Conservation (phyloP, 2,329 filamentous ascomycete genomes). For the Blumeriella jaapii region DNA sequence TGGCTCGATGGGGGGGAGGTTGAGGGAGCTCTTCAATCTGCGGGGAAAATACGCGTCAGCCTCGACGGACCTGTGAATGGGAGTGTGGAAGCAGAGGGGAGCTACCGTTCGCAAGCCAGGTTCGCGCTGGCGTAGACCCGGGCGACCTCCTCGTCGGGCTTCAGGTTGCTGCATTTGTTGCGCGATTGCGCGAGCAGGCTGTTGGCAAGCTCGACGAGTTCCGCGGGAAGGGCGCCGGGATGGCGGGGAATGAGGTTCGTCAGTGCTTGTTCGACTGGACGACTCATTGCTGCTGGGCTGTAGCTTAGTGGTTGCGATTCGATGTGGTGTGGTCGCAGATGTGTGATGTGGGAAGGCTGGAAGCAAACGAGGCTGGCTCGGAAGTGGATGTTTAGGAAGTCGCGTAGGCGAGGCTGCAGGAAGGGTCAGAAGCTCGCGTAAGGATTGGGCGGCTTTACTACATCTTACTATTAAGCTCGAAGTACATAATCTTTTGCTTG, state of each 20-base stretch:
- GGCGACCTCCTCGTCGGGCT: constrained; percentile 79
- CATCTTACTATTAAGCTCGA: no score
- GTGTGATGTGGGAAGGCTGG: no score
- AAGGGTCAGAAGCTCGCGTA: no score
- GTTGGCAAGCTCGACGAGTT: constrained; percentile 59
- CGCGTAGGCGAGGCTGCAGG: no score
- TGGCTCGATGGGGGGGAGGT: constrained; percentile 65
- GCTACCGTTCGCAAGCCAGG: constrained; percentile 75
- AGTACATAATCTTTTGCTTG: no score
- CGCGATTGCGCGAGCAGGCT: constrained; percentile 74
- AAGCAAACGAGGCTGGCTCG: no score
- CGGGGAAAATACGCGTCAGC: background rate
- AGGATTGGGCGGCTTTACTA: no score
- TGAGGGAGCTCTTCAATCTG: constrained; percentile 63
- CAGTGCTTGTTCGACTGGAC: constrained; percentile 61
- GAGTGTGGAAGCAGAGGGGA: background rate
- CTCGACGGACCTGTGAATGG: background rate
- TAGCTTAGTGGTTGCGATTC: no score
- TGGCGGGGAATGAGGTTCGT: constrained; percentile 64
- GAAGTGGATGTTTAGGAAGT: no score
- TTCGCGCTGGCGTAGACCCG: constrained; percentile 75
- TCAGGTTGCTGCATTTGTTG: constrained; percentile 63
- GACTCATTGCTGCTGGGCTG: constrained; percentile 63
- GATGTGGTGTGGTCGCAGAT: no score
- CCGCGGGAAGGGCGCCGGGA: constrained; percentile 51